Evolutionary conservation across 495 filamentous ascomycete genomes (phyloP).

Genomic region (Acidiella bohemica): DNA sequence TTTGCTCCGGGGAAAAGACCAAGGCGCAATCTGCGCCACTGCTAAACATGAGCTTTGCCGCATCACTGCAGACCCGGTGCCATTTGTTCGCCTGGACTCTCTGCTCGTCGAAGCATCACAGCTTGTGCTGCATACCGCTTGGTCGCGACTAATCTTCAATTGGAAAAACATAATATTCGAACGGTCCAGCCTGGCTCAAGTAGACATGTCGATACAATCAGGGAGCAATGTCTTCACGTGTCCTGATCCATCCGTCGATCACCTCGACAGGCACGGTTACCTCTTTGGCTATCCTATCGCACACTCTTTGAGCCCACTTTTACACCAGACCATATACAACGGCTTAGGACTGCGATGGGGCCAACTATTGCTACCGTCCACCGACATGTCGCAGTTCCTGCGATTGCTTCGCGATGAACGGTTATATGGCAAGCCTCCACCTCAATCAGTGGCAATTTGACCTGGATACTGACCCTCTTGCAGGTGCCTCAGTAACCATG

Average conservation of each 20-base stretch:
- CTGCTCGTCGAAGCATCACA: no score
- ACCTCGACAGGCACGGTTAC: constrained; percentile 37
- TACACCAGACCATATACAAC: constrained; percentile 53
- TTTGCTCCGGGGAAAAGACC: no score
- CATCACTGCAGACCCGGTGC: no score
- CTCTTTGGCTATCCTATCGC: constrained; percentile 47
- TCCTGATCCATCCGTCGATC: constrained; percentile 12
- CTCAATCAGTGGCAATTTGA: background rate
- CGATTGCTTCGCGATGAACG: constrained; percentile 37
- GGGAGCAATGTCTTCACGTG: constrained; percentile 3
- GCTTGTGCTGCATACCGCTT: no score
- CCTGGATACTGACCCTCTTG: background rate
- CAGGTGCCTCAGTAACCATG: constrained; percentile 57
- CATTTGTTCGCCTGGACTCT: no score
- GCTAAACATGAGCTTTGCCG: no score
- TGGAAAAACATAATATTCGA: no score
- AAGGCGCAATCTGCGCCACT: no score
- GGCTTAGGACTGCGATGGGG: constrained; percentile 45
- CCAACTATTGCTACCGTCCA: constrained; percentile 44
- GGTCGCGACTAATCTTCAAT: no score
- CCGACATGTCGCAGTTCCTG: constrained; percentile 40
- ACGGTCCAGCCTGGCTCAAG: no score
- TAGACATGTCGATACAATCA: no score
- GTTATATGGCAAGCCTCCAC: constrained; percentile 33
- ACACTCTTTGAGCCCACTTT: constrained; percentile 57